Evolutionary conservation across 441 rosid species (phyloP).

Genomic region (Populus hybrid): DNA sequence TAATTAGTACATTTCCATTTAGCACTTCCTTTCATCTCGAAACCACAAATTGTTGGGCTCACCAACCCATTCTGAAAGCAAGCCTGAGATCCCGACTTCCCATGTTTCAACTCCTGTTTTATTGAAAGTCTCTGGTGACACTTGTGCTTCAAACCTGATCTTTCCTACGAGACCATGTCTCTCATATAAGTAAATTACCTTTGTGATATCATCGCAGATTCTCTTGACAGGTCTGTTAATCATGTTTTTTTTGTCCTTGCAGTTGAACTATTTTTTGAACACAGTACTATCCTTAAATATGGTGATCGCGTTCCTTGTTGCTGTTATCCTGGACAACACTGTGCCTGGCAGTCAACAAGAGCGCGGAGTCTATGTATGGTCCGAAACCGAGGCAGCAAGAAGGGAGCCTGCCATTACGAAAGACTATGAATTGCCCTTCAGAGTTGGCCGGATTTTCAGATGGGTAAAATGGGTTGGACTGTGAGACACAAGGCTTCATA

Average conservation of each 20-base stretch:
- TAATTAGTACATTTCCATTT: not conserved
- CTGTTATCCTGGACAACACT: constrained; percentile 86
- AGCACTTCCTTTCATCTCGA: not conserved
- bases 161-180: not conserved
- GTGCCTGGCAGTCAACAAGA: constrained; percentile 91
- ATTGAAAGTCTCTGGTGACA: not conserved
- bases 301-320: constrained; percentile 88
- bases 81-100: not conserved
- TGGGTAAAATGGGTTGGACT: constrained; percentile 98
- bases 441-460: constrained; percentile 77
- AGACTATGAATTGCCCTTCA: constrained; percentile 85
- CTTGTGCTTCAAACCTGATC: not conserved
- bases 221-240: not conserved
- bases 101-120: not conserved
- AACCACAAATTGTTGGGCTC: too few relatives aligned
- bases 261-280: constrained; percentile 90
- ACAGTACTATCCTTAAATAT: constrained; percentile 69
- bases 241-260: constrained; percentile 22
- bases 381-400: constrained; percentile 71
- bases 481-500: constrained; percentile 26
- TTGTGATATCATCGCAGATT: not conserved
- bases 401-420: constrained; percentile 79
- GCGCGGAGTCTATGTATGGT: constrained; percentile 94
- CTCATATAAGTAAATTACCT: not conserved
- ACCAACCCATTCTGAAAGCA: too few relatives aligned